Conservation (phyloP, 768 basidiomycete species). For the Macrocybe gigantea region DNA sequence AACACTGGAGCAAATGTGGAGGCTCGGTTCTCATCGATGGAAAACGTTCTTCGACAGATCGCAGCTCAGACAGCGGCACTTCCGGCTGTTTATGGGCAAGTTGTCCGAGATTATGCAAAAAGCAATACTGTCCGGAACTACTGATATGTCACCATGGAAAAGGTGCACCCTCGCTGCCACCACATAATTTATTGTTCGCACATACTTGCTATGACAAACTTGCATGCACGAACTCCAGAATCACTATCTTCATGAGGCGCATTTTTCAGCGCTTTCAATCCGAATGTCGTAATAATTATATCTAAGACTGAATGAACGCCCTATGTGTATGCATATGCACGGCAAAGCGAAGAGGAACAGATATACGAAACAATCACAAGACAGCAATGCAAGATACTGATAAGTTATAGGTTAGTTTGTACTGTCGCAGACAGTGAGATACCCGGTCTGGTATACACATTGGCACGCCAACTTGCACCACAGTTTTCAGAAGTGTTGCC, state of each 20-base stretch:
- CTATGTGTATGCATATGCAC: no score
- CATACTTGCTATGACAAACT: no score
- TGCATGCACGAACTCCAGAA: background rate
- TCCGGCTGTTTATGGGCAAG: conserved; percentile 22
- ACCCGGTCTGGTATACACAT: conserved; percentile 13
- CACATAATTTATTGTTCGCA: background rate
- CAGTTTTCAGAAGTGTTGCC: conserved; percentile 24
- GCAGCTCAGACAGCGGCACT: conserved; percentile 19
- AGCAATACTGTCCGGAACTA: conserved; percentile 3
- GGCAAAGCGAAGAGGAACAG: no score
- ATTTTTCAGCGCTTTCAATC: no score
- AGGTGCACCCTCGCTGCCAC: background rate
- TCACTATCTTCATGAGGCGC: no score
- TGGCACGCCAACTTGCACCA: conserved; percentile 27
- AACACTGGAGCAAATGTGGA: conserved; percentile 17
- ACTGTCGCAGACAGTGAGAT: no score
- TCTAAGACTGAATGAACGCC: no score
- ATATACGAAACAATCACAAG: no score
- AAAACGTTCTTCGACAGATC: conserved; percentile 16
- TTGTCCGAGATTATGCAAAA: conserved; percentile 13
- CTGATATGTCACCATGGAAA: background rate
- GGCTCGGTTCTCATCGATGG: conserved; percentile 8
- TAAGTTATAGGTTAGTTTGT: no score
- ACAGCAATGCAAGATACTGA: no score
- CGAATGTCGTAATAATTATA: no score